Percentiles rank a stretch among this genome's conserved stretches.
Conservation (phyloP, 2,329 filamentous ascomycete genomes). For the Pseudogymnoascus sp. region DNA sequence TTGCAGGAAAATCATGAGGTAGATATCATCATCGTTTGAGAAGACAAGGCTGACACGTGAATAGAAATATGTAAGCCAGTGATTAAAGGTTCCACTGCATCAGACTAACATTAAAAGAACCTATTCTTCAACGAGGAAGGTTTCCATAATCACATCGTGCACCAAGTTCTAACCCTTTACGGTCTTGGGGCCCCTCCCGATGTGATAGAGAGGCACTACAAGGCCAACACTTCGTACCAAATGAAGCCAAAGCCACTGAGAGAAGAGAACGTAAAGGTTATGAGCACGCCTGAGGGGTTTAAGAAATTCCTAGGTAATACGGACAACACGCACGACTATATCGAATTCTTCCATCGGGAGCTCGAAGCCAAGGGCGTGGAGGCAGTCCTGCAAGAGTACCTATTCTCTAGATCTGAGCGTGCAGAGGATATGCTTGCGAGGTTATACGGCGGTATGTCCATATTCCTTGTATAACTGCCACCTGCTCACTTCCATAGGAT, state of each 20-base stretch:
- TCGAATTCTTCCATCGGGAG: conserved; percentile 68
- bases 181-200: conserved; percentile 60
- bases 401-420: conserved; percentile 59
- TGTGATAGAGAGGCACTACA: conserved; percentile 57
- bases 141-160: conserved; percentile 79
- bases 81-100: conserved; percentile 22
- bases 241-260: conserved; percentile 42
- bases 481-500: conserved; percentile 37
- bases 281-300: conserved; percentile 45
- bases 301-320: conserved; percentile 55
- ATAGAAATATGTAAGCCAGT: conserved; percentile 2
- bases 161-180: conserved; percentile 70
- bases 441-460: conserved; percentile 52
- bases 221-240: conserved; percentile 61
- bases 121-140: conserved; percentile 71
- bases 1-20: conserved; percentile 69
- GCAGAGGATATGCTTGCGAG: conserved; percentile 64
- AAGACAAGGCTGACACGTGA: conserved; percentile 10
- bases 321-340: conserved; percentile 63
- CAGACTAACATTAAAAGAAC: conserved; percentile 61
- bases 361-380: conserved; percentile 60
- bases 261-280: conserved; percentile 42
- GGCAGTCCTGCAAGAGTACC: conserved; percentile 53
- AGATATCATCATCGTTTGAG: conserved; percentile 11
- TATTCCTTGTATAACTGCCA: neutral